Evolutionary conservation across 225 moss, liverwort and hornwort genomes (phyloP).

Genomic region (Polytrichum commune): DNA sequence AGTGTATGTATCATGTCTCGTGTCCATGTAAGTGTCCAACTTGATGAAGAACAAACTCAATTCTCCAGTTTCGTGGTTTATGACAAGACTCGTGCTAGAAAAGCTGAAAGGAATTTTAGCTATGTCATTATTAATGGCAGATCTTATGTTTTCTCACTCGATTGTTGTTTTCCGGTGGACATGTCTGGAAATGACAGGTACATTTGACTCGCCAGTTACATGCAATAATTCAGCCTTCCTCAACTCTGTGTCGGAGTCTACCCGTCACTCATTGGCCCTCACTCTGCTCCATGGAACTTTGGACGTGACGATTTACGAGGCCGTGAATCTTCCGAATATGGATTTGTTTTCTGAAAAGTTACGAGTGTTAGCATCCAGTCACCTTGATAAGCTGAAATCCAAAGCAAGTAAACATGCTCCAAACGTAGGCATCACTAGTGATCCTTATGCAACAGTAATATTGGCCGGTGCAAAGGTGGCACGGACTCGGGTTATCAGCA

Average conservation of each 20-base stretch:
- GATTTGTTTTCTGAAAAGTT: slow-evolving; percentile 86
- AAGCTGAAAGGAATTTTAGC: not conserved
- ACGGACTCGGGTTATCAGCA: slow-evolving; percentile 79
- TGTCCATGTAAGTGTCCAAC: too few relatives aligned
- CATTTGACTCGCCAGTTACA: slow-evolving; percentile 8
- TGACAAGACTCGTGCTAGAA: not conserved
- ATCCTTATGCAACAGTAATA: slow-evolving; percentile 75
- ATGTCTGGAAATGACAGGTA: not conserved
- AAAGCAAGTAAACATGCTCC: slow-evolving; percentile 32
- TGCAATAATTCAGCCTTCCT: slow-evolving; percentile 14
- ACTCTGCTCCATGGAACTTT: slow-evolving; percentile 76
- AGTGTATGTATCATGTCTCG: too few relatives aligned
- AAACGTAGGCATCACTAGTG: slow-evolving; percentile 76
- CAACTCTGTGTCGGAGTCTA: slow-evolving; percentile 1
- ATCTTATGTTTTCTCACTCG: not conserved
- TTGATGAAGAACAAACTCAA: too few relatives aligned
- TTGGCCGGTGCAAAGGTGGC: slow-evolving; percentile 74
- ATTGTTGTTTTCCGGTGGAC: not conserved
- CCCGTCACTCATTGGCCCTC: slow-evolving; percentile 22
- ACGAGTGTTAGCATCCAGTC: slow-evolving; percentile 46
- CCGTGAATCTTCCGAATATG: slow-evolving; percentile 79
- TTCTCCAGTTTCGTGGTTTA: too few relatives aligned
- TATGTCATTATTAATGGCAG: not conserved
- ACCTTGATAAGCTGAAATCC: slow-evolving; percentile 40
- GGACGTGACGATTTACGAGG: slow-evolving; percentile 58